These are phyloP conservation scores for Prunus yedoensis DNA, from an alignment of 331 rosid genomes.

Conservation along the genomic window DNA sequence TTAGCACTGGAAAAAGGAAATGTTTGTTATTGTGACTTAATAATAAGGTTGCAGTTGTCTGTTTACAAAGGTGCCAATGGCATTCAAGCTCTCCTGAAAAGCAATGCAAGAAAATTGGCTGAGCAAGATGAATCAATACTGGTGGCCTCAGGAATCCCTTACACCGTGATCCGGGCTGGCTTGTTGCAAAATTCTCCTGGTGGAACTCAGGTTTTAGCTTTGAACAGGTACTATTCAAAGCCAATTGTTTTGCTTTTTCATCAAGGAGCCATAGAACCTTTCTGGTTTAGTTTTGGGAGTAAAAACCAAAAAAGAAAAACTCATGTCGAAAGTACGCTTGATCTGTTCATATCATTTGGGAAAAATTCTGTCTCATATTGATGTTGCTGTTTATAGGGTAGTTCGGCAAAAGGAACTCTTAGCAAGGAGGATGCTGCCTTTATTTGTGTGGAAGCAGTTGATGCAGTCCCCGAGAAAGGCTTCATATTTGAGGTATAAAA, in stretches of 20 bases:
- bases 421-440: conserved; percentile 94
- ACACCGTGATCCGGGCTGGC: conserved; percentile 75
- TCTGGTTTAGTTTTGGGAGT: background rate
- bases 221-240: conserved; percentile 51
- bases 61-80: no score
- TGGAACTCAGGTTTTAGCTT: conserved; percentile 86
- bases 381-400: conserved; percentile 51
- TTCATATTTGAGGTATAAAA: conserved; percentile 61
- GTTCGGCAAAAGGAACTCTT: conserved; percentile 59
- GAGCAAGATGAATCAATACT: conserved; percentile 77
- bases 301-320: background rate
- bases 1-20: no score
- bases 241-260: background rate
- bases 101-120: conserved; percentile 64
- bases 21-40: no score
- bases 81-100: conserved; percentile 69
- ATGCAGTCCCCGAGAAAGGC: conserved; percentile 58
- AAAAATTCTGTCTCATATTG: background rate
- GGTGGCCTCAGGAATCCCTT: conserved; percentile 65
- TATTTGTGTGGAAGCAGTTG: conserved; percentile 79
- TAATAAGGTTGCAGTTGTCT: no score
- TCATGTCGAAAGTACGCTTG: no score
- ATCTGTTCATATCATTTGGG: no score
- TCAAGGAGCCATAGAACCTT: background rate
- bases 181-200: conserved; percentile 63